Base-by-base conservation (phyloP, 805 yeast species). In the Candida piceae region DNA sequence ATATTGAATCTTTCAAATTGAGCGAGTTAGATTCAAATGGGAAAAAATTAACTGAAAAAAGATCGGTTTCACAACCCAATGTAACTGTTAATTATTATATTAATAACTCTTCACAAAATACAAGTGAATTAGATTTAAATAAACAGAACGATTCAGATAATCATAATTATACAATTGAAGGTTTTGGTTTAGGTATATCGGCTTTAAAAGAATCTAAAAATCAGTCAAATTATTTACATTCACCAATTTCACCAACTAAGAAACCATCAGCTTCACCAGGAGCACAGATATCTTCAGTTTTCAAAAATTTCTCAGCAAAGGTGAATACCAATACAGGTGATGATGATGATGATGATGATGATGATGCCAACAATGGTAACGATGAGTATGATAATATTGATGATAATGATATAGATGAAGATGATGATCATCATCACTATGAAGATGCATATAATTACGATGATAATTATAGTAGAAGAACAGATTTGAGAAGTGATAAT, bases 321-420 rank as follows among this genome's bases (percentile, higher is more conserved):
- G 48, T 54, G 24, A 54, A 50, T 35, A 52, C 58, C 7, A 41
- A 42, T 6, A 49, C 46, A 4, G 40, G 44, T 28, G 49, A 39
- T 12, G 43, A 47, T 4, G 38, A 37, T 9, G 44, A 39, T 23
- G 36, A 32, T 6, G 30, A 33, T n/a, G 44, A 39, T 2, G 35
- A 43, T 12, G 42, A 38, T 8, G 29, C n/a, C n/a, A n/a, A n/a
- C n/a, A 36, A 17, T 16, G 33, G 15, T 5, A 7, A 18, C 24
- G 33, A 33, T 20, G 38, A 32, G 11, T 32, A 32, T 9, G 17
- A 32, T 21, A 15, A 17, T 2, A 21, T 11, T 18, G 29, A 25
- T 21, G 16, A 20, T n/a, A n/a, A n/a, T n/a, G n/a, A n/a, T n/a
- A n/a, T 27, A 9, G 40, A 42, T 18, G 34, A 38, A 16, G n/a